Base-by-base conservation (phyloP, 192 early-diverging fungal genomes). In the Diversispora epigaea region DNA sequence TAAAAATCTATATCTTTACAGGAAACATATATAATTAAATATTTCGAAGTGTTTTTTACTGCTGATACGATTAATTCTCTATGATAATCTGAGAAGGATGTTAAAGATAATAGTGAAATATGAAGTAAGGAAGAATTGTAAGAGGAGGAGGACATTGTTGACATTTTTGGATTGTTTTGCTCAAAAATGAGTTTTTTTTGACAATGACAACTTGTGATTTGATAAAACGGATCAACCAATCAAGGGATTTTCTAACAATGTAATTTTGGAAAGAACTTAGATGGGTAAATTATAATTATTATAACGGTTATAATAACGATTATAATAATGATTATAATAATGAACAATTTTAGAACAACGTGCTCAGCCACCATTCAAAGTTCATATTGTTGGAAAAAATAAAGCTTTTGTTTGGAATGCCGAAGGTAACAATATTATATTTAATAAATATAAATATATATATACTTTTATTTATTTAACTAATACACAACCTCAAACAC, bases 341-440 rank as follows among this genome's bases (percentile, higher is more conserved):
- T 32, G 0, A 32, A 32, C 25, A 32, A 32, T 32, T 32, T 32
- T 32, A 32, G 25, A 32, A 32, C 25, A 32, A 32, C 25, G 2
- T 32, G 12, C n/a, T 58, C 57, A 44, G 22, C 70, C 54, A 19
- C 70, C 70, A 1, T 71, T 58, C 6, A 71, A 71, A 22, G 70
- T 71, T 44, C 3, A 71, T 46, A 6, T 71, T 19, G 9, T 21
- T 19, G 6, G 43, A 41, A 56, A 71, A 4, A 58, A 60, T 14
- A 71, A 71, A 22, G 70, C 56, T 22, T 60, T 71, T 22, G 17
- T 71, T 21, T 71, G 70, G 70, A 15, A 71, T 71, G 14, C 56
- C 58, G 55, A 71, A 55, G 55, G 70, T 71, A 43, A 47, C n/a
- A 14, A 40, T 22, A 19, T 50, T 12, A 25, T 12, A 7, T 22